Evolutionary conservation across 2,329 filamentous ascomycete species (phyloP).

Genomic region (Ophiocordyceps sinensis): DNA sequence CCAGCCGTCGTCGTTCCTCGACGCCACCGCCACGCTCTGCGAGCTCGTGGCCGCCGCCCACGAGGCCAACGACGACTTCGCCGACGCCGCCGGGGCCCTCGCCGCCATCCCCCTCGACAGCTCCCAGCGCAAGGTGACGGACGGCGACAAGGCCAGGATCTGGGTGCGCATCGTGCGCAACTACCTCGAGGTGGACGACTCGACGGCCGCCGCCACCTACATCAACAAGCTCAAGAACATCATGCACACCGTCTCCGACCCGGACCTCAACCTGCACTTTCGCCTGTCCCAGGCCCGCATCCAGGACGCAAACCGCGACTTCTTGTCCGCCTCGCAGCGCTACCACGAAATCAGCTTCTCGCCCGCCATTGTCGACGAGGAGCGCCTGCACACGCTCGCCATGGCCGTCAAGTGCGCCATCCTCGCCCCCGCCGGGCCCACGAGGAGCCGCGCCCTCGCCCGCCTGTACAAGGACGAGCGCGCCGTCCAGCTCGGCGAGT

Average conservation of each 20-base stretch:
- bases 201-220: constrained; percentile 68
- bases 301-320: constrained; percentile 77
- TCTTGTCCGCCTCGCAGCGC: constrained; percentile 72
- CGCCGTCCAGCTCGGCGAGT: constrained; percentile 59
- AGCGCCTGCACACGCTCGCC: constrained; percentile 69
- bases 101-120: constrained; percentile 79
- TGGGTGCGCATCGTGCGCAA: constrained; percentile 93
- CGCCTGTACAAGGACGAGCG: constrained; percentile 91
- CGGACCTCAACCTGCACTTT: constrained; percentile 68
- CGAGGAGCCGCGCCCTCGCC: constrained; percentile 64
- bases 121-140: constrained; percentile 70
- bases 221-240: constrained; percentile 93
- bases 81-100: constrained; percentile 61
- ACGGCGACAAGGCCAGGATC: constrained; percentile 67
- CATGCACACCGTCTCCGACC: constrained; percentile 63
- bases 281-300: constrained; percentile 86
- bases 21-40: constrained; percentile 68
- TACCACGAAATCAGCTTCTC: constrained; percentile 82
- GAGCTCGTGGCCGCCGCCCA: constrained; percentile 72
- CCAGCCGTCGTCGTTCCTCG: constrained; percentile 57
- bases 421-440: constrained; percentile 78
- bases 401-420: constrained; percentile 88
- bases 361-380: constrained; percentile 65
- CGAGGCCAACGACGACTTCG: constrained; percentile 69
- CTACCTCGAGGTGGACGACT: constrained; percentile 89